Conservation (phyloP, 345 rosid genomes). For the Murraya koenigii region DNA sequence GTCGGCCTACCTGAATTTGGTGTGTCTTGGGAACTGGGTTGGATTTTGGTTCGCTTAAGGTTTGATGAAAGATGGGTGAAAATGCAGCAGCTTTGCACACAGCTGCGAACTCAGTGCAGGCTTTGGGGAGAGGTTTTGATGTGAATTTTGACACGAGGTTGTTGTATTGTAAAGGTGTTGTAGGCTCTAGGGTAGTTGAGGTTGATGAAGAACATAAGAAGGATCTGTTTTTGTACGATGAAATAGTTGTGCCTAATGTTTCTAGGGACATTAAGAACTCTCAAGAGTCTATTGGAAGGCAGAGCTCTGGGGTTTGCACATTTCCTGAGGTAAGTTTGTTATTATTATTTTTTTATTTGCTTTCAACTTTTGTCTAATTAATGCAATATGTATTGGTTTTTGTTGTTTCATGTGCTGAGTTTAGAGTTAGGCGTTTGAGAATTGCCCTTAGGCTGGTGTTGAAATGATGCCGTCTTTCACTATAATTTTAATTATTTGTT, state of each 20-base stretch:
- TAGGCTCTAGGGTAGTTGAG: conserved; percentile 52
- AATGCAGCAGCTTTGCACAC: conserved; percentile 52
- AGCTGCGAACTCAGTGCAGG: conserved; percentile 60
- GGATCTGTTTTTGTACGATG: conserved; percentile 44
- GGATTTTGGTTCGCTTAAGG: not conserved
- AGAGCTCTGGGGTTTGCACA: conserved; percentile 42
- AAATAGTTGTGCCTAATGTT: conserved; percentile 41
- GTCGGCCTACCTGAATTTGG: not conserved
- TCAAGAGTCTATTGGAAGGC: conserved; percentile 35
- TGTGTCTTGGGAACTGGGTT: not conserved
- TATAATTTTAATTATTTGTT: not conserved
- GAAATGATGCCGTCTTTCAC: not conserved
- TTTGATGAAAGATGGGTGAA: conserved; percentile 35
- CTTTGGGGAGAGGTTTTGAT: conserved; percentile 73
- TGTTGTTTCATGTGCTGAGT: not conserved
- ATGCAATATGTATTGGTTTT: not conserved
- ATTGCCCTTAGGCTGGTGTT: not conserved
- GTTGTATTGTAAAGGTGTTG: conserved; percentile 66
- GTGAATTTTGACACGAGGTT: conserved; percentile 70
- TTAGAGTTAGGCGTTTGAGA: not conserved
- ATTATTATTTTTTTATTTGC: not conserved
- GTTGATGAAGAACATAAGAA: conserved; percentile 50
- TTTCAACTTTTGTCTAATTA: not conserved
- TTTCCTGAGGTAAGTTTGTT: conserved; percentile 47
- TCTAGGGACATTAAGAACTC: conserved; percentile 51